These are phyloP conservation scores for Kwoniella dendrophila DNA, from an alignment of 768 basidiomycete genomes.

Conservation along the genomic window DNA sequence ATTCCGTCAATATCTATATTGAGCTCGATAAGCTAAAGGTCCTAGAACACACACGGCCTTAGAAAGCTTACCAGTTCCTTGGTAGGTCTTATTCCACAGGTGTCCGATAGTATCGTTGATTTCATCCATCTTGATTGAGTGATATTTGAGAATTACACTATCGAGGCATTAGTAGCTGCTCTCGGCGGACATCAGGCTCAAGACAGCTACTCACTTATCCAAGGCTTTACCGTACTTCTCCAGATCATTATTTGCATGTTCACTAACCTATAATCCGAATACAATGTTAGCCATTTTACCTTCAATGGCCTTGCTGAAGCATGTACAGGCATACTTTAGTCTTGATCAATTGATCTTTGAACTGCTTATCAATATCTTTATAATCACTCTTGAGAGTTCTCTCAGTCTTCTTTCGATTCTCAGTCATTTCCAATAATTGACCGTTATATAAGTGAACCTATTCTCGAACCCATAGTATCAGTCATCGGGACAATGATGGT, in stretches of 20 bases:
- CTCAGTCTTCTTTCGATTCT: constrained; percentile 68
- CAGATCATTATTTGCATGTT: constrained; percentile 94
- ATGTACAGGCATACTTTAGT: constrained; percentile 69
- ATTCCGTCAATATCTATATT: constrained; percentile 91
- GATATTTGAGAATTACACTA: constrained; percentile 99
- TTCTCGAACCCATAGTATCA: neutral
- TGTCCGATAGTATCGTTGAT: constrained; percentile 97
- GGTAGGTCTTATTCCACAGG: constrained; percentile 98
- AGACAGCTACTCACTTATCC: constrained; percentile 71
- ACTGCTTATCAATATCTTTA: constrained; percentile 80
- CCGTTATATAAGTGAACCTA: constrained; percentile 78
- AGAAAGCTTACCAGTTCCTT: constrained; percentile 77
- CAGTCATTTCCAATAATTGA: constrained; percentile 73
- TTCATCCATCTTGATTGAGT: constrained; percentile 96
- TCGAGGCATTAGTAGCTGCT: constrained; percentile 8
- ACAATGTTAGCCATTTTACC: neutral
- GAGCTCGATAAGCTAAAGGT: neutral
- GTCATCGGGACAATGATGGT: too few relatives aligned
- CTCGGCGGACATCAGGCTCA: neutral
- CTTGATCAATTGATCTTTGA: constrained; percentile 86
- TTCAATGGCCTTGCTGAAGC: neutral
- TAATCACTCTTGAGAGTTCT: constrained; percentile 74
- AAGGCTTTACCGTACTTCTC: constrained; percentile 98
- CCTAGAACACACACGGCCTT: constrained; percentile 11
- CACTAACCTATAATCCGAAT: constrained; percentile 70